A percentile compares a stretch with the other conserved stretches of the same genome.
phyloP scores from a whole-genome alignment of 495 filamentous ascomycete species.

The Amphirosellinia nigrospora region DNA sequence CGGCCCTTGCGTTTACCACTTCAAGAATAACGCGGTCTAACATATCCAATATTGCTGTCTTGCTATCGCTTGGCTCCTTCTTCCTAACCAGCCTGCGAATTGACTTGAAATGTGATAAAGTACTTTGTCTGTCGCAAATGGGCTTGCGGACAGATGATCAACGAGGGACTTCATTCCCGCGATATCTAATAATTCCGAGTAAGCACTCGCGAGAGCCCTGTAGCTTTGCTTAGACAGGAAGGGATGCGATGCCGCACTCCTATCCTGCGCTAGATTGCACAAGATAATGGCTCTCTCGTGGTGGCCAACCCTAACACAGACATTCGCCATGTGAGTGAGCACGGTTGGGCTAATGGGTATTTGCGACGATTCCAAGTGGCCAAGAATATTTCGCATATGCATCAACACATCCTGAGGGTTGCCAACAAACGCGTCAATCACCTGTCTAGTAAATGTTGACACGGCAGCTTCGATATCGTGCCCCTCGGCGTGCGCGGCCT shows the following conservation, averaged over 20 bases:
- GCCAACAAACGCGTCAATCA: conserved; percentile 31
- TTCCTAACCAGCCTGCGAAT: conserved; percentile 34
- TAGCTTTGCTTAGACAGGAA: conserved; percentile 50
- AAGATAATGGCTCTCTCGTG: conserved; percentile 43
- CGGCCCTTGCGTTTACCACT: background rate
- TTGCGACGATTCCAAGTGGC: conserved; percentile 36
- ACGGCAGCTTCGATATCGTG: conserved; percentile 41
- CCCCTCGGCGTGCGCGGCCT: conserved; percentile 39
- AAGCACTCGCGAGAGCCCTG: conserved; percentile 46
- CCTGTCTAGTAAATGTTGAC: conserved; percentile 38
- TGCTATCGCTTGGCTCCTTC: conserved; percentile 6
- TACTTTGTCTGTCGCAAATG: conserved; percentile 36
- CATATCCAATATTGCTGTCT: conserved; percentile 22
- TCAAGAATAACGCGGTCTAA: conserved; percentile 20
- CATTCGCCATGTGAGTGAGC: conserved; percentile 47
- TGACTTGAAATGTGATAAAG: conserved; percentile 42
- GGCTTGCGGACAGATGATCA: conserved; percentile 35
- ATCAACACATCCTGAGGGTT: conserved; percentile 23
- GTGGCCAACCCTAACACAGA: conserved; percentile 39
- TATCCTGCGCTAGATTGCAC: conserved; percentile 43
- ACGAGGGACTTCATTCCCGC: conserved; percentile 42
- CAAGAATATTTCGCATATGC: conserved; percentile 36
- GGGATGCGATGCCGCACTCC: conserved; percentile 27
- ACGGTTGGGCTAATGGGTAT: conserved; percentile 38
- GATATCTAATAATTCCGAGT: conserved; percentile 42